Percentiles rank a stretch among this genome's conserved stretches.
phyloP scores from a whole-genome alignment of 257 asterid species.

The Solanum chiquidenum region DNA sequence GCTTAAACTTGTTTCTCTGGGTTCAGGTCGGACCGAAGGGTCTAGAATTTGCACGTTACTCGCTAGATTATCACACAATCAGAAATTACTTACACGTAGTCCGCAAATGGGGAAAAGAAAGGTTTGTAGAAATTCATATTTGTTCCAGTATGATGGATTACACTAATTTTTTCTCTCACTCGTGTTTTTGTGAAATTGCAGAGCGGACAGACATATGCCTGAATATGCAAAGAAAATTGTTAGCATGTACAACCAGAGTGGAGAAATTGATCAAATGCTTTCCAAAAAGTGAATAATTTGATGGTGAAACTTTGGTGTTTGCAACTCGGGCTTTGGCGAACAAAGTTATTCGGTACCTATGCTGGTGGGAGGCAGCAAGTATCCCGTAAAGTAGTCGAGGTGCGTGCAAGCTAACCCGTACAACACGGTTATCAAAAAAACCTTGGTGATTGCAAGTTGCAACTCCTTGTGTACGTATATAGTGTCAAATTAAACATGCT shows the following conservation, averaged over 20 bases:
- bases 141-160: neutral
- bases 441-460: neutral
- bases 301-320: neutral
- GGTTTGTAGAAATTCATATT: slow-evolving; percentile 25
- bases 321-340: neutral
- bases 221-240: slow-evolving; percentile 79
- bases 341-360: neutral
- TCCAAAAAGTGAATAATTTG: slow-evolving; percentile 31
- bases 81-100: slow-evolving; percentile 75
- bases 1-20: slow-evolving; percentile 5
- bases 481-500: neutral
- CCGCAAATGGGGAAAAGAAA: slow-evolving; percentile 84
- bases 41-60: slow-evolving; percentile 90
- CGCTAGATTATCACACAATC: slow-evolving; percentile 92
- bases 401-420: neutral
- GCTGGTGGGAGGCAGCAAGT: neutral
- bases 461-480: neutral
- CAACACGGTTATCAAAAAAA: neutral
- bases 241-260: slow-evolving; percentile 73
- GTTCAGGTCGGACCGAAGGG: slow-evolving; percentile 91
- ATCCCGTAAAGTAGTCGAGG: neutral
- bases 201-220: slow-evolving; percentile 90
- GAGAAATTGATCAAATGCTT: slow-evolving; percentile 83
- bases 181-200: slow-evolving; percentile 21
- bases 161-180: neutral